A percentile compares a stretch with the other conserved stretches of the same genome.
Evolutionary conservation across 306 rosid genomes (phyloP).

Genomic region (peach (Prunus persica)): Prunus_persica_NCBIv2 NC_034014.1:18770001-18770500

Average conservation of each 20-base stretch:
- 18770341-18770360: not conserved
- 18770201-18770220: slow-evolving; percentile 56
- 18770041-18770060: not conserved
- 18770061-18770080: no score
- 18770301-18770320: not conserved
- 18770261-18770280: slow-evolving; percentile 46
- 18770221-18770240: slow-evolving; percentile 59
- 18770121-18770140: slow-evolving; percentile 56
- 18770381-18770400: slow-evolving; percentile 44
- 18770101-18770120: not conserved
- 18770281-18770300: not conserved
- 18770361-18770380: no score
- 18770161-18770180: slow-evolving; percentile 55
- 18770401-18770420: slow-evolving; percentile 75
- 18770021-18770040: no score
- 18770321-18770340: not conserved
- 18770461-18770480: slow-evolving; percentile 76
- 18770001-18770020: no score
- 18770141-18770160: slow-evolving; percentile 45
- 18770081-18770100: not conserved
- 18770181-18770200: slow-evolving; percentile 52
- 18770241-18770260: slow-evolving; percentile 62
- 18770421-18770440: slow-evolving; percentile 52
- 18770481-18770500: slow-evolving; percentile 71
- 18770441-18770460: slow-evolving; percentile 68